Evolutionary conservation across 805 yeast genomes (phyloP), one percentile per base, ranked within the genome.

Genomic region (Metschnikowia gruessii): DNA sequence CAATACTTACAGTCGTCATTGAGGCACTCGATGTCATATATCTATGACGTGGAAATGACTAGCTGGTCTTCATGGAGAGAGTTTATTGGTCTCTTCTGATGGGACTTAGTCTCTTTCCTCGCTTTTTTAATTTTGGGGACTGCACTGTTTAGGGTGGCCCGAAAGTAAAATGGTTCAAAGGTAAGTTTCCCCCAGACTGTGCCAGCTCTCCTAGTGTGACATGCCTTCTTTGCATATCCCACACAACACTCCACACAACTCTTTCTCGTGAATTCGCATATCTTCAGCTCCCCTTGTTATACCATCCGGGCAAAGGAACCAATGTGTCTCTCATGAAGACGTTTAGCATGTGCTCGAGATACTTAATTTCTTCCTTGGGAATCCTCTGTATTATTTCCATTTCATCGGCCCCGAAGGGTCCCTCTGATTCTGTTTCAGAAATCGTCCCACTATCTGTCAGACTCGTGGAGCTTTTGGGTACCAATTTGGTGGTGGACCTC

Each of bases 11-110:
- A 85, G 58, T 74, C 76, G 41, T 77, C 86, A 1, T 68, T 86
- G 71, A 74, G 84, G 51, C 78, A 78, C 50, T 79, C 86, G 43
- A 79, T 86, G 86, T 81, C 81, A 44, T 86, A 81, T 60, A 78
- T 86, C 30, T 86, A 86, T 56, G 82, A 83, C 36, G 74, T 68
- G 28, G 87, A 79, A 48, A 64, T 76, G 58, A 72, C 75, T 47
- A 60, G 62, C 28, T 81, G 84, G 85, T 49, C 54, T 30, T 68
- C 70, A 24, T 68, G 78, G 73, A 61, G 66, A 48, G 75, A 74
- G 2, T 69, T 76, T 43, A 54, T 79, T 18, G 79, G 77, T 4
- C 28, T 44, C 17, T 30, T 44, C 9, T 44, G 30, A 39, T 36
- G 3, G 13, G 15, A 13, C 5, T 5, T 17, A 7, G 17, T 24